Evolutionary conservation across 768 basidiomycete species (phyloP).

Genomic region (Tylopilus plumbeoviolaceoides): DNA sequence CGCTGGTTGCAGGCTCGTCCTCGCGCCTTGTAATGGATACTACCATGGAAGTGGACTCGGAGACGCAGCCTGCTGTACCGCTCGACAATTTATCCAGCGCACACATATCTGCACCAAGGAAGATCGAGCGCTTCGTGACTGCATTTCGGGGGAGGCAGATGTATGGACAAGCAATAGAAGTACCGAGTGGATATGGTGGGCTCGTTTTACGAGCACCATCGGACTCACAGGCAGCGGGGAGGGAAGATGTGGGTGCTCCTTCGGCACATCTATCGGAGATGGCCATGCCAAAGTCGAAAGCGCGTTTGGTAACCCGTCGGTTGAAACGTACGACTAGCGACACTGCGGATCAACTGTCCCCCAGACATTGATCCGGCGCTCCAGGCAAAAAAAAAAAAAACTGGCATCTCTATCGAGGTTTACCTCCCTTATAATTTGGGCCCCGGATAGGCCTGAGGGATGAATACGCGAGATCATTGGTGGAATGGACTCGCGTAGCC

Average conservation of each 20-base stretch:
- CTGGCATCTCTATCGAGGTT: constrained; percentile 54
- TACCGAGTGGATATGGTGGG: constrained; percentile 69
- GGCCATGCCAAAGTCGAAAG: constrained; percentile 12
- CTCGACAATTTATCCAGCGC: not conserved
- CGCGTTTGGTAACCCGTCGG: constrained; percentile 9
- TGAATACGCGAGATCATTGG: constrained; percentile 64
- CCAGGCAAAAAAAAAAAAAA: constrained; percentile 29
- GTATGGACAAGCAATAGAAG: constrained; percentile 55
- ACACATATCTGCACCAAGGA: not conserved
- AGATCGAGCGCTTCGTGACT: constrained; percentile 39
- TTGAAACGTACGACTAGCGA: constrained; percentile 27
- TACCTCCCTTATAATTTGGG: constrained; percentile 69
- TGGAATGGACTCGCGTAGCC: constrained; percentile 68
- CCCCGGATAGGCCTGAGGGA: constrained; percentile 64
- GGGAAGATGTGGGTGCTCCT: not conserved
- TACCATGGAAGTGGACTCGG: constrained; percentile 2
- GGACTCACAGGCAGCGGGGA: constrained; percentile 16
- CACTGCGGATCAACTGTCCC: constrained; percentile 21
- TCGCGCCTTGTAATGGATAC: not conserved
- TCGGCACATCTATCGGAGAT: not conserved
- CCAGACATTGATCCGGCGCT: constrained; percentile 1
- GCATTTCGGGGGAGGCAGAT: constrained; percentile 75
- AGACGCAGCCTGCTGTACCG: constrained; percentile 8
- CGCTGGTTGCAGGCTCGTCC: constrained; percentile 9
- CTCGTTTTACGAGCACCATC: constrained; percentile 46